phyloP scores from a whole-genome alignment of 1,284 basidiomycete genomes.

The Marasmius sp. region DNA sequence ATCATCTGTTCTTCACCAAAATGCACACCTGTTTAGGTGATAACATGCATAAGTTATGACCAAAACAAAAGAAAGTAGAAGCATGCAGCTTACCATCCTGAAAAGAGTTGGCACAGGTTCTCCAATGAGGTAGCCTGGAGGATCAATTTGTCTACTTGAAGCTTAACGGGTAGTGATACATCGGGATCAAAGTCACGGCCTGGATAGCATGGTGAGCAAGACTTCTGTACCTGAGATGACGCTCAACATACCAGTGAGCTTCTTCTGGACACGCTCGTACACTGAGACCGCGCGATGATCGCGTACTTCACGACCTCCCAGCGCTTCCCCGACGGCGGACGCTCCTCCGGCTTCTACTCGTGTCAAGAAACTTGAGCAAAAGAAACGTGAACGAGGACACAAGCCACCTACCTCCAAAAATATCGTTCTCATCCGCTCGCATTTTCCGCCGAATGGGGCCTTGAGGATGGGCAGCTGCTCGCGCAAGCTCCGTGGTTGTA shows the following conservation, averaged over 20 bases:
- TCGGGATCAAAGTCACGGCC: conserved; percentile 92
- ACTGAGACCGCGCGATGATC: conserved; percentile 89
- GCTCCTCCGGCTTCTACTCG: conserved; percentile 53
- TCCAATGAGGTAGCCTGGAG: conserved; percentile 88
- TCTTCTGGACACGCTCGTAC: conserved; percentile 91
- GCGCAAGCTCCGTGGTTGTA: conserved; percentile 61
- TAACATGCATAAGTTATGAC: not conserved
- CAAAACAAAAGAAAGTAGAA: not conserved
- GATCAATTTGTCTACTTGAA: conserved; percentile 90
- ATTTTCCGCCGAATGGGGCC: conserved; percentile 66
- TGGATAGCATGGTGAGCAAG: conserved; percentile 24
- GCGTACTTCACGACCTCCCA: conserved; percentile 69
- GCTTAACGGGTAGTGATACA: conserved; percentile 65
- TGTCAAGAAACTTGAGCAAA: conserved; percentile 7
- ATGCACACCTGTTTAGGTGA: conserved; percentile 38
- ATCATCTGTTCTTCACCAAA: conserved; percentile 41
- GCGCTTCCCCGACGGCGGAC: conserved; percentile 36
- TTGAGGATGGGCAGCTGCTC: conserved; percentile 71
- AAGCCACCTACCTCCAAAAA: conserved; percentile 64
- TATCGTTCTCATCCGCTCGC: conserved; percentile 81
- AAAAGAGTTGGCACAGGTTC: conserved; percentile 94
- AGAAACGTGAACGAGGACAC: not conserved
- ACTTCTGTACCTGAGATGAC: not conserved
- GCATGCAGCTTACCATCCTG: conserved; percentile 72
- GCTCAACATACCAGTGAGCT: conserved; percentile 73